Evolutionary conservation across 176 grass and related monocot genomes (phyloP).

Genomic region (Typha latifolia): DNA sequence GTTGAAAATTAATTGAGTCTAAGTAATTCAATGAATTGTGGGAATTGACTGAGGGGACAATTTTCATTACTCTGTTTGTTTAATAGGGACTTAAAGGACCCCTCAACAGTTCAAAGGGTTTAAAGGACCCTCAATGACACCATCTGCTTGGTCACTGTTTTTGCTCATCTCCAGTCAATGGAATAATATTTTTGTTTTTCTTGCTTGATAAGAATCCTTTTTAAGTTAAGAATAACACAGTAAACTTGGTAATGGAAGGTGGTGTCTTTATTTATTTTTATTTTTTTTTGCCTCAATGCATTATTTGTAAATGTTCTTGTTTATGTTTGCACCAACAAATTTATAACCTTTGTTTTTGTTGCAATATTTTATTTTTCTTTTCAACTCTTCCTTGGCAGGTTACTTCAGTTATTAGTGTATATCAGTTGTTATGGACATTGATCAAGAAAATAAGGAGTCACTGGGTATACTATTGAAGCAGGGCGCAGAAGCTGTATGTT

Average conservation of each 20-base stretch:
- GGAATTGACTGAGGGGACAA: no score
- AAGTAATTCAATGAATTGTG: no score
- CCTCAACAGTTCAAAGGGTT: background rate
- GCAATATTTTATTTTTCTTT: background rate
- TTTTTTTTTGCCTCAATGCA: no score
- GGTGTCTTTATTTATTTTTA: no score
- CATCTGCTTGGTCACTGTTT: background rate
- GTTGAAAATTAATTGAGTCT: no score
- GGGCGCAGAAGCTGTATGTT: slow-evolving; percentile 74
- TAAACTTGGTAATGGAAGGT: no score
- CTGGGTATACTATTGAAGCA: slow-evolving; percentile 74
- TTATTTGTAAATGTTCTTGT: no score
- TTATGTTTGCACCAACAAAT: no score
- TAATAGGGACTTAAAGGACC: no score
- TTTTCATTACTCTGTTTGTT: no score
- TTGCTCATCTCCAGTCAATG: background rate
- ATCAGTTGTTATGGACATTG: slow-evolving; percentile 35
- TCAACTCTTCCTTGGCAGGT: background rate
- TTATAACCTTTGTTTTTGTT: background rate
- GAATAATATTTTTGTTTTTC: background rate
- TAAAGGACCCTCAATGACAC: background rate
- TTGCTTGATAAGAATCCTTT: background rate
- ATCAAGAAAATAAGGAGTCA: slow-evolving; percentile 29
- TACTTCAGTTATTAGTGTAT: background rate
- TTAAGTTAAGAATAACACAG: background rate